Conservation (phyloP, 495 filamentous ascomycete genomes). For the Aspergillus diversus region DNA sequence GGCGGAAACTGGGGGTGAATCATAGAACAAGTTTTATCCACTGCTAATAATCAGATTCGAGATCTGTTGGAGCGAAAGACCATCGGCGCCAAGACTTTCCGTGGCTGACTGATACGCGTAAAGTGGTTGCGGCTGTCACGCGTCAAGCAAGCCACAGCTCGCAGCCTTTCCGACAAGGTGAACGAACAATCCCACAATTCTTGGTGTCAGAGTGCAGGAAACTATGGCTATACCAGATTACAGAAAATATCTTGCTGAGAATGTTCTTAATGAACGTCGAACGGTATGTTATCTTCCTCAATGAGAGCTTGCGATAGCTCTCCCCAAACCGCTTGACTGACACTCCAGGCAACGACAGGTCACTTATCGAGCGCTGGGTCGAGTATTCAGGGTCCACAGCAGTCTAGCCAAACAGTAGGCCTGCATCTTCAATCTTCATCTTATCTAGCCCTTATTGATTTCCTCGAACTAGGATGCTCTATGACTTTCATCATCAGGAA, state of each 20-base stretch:
- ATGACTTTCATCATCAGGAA: conserved; percentile 80
- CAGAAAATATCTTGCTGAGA: conserved; percentile 71
- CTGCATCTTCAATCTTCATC: not conserved
- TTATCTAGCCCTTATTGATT: conserved; percentile 3
- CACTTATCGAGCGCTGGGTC: conserved; percentile 81
- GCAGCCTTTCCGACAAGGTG: conserved; percentile 15
- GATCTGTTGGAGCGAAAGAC: conserved; percentile 18
- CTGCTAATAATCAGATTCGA: not conserved
- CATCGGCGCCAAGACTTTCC: conserved; percentile 43
- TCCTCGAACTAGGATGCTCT: conserved; percentile 70
- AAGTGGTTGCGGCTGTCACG: conserved; percentile 46
- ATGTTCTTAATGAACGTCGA: conserved; percentile 75
- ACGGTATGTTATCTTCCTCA: conserved; percentile 55
- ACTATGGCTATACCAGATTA: conserved; percentile 62
- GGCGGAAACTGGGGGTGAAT: not conserved
- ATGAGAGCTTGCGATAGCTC: not conserved
- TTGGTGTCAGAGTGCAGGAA: conserved; percentile 1
- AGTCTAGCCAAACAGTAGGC: conserved; percentile 81
- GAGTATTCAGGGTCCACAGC: conserved; percentile 77
- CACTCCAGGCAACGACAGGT: conserved; percentile 53
- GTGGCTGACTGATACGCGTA: conserved; percentile 54
- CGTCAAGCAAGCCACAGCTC: conserved; percentile 31
- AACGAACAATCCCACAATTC: not conserved
- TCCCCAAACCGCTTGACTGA: not conserved
- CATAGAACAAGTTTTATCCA: not conserved